A percentile compares a stretch with the other conserved stretches of the same genome.
Evolutionary conservation across 2,329 filamentous ascomycete species (phyloP).

Genomic region (Fusarium sp.): DNA sequence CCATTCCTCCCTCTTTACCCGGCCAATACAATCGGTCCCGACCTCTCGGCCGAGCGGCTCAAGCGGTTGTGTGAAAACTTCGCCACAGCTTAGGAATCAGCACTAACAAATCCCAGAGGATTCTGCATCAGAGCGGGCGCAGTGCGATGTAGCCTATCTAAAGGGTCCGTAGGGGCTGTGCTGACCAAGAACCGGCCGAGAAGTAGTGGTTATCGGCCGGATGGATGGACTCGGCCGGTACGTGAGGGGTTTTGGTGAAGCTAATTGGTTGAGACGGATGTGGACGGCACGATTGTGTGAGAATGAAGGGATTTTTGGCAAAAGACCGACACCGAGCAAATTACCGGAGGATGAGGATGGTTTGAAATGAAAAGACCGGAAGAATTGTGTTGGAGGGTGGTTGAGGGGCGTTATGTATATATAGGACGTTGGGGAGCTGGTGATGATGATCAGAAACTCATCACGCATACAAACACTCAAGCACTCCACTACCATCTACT

Average conservation of each 20-base stretch:
- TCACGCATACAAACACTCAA: not conserved
- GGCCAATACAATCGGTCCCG: conserved; percentile 15
- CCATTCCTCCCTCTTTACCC: fast-evolving
- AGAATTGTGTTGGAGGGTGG: not conserved
- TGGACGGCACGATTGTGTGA: not conserved
- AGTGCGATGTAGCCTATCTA: not conserved
- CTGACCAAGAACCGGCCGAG: not conserved
- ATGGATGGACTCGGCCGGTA: conserved; percentile 8
- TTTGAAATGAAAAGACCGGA: fast-evolving
- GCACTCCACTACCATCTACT: fast-evolving
- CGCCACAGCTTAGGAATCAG: conserved; percentile 10
- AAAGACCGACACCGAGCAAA: conserved; percentile 8
- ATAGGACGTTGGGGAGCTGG: not conserved
- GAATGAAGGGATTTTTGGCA: not conserved
- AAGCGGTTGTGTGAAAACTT: not conserved
- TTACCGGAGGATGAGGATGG: not conserved
- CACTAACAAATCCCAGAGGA: not conserved
- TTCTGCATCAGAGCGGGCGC: not conserved
- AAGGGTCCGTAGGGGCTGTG: fast-evolving
- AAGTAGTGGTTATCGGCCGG: not conserved
- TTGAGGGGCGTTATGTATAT: conserved; percentile 6
- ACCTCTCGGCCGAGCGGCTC: not conserved
- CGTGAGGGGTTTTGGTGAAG: fast-evolving
- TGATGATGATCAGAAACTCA: not conserved
- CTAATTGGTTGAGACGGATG: conserved; percentile 16